phyloP scores from a whole-genome alignment of 768 basidiomycete species.

The Ephemerocybe angulata region DNA sequence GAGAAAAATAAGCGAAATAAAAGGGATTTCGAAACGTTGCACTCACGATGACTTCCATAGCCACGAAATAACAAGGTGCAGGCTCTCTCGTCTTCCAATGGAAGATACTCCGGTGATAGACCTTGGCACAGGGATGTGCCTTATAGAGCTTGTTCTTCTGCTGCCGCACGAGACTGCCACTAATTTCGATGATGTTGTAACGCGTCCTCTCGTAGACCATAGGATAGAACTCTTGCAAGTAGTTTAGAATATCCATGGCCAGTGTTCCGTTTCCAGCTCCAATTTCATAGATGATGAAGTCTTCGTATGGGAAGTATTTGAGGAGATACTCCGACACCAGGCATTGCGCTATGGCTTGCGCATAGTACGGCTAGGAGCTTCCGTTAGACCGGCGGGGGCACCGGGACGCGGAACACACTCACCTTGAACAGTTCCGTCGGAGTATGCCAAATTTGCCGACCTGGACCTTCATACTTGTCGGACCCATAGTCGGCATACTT shows the following conservation, averaged over 20 bases:
- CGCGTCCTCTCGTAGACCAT: conserved; percentile 91
- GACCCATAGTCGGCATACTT: conserved; percentile 72
- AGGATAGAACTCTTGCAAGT: conserved; percentile 70
- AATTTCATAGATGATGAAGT: conserved; percentile 94
- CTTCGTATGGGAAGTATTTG: conserved; percentile 94
- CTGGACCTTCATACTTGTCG: conserved; percentile 61
- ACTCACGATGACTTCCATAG: conserved; percentile 92
- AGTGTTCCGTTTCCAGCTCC: conserved; percentile 98
- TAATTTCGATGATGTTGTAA: conserved; percentile 96
- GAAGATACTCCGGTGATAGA: conserved; percentile 79
- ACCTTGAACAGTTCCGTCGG: conserved; percentile 98
- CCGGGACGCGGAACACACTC: conserved; percentile 17
- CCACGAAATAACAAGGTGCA: conserved; percentile 89
- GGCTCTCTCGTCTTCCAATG: conserved; percentile 74
- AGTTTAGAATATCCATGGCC: conserved; percentile 83
- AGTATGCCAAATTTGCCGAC: conserved; percentile 96
- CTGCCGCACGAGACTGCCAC: conserved; percentile 64
- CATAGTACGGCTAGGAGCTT: conserved; percentile 81
- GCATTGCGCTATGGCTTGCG: conserved; percentile 84
- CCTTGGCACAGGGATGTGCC: conserved; percentile 62
- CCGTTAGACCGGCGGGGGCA: conserved; percentile 9
- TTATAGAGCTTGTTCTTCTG: conserved; percentile 66
- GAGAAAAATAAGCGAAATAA: neutral
- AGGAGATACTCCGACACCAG: conserved; percentile 89
- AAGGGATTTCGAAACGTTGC: neutral